Base-by-base conservation (phyloP, 2,329 filamentous ascomycete species). In the Penicillium sp. region DNA sequence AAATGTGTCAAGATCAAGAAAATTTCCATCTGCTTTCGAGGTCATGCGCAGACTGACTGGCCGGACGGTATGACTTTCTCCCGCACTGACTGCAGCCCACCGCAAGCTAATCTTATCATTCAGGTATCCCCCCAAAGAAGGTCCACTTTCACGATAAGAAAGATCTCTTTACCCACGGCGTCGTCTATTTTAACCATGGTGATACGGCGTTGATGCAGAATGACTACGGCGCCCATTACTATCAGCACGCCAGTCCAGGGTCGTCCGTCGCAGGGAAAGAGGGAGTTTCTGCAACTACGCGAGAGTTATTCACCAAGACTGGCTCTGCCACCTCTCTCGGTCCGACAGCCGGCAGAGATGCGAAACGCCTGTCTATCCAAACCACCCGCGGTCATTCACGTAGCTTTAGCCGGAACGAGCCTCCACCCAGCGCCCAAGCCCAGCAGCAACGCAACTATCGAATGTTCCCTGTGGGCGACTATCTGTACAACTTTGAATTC, bases 1-100 rank as follows among this genome's bases (percentile, higher is more conserved):
- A 96, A 96, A 60, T 84, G 85, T 48, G 80, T 88, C 31, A 98
- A 98, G 66, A 81, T 98, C 50, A 95, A 95, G 69, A 83, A 86
- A 3, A 77, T 98, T 15, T 88, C 84, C 4, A 72, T 98, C 35
- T 90, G 85, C 54, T 85, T 98, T 51, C 77, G 82, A 27, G 92
- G 90, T 18, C 83, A 80, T 58, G 86, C 88, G 2, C 78, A 84
- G 47, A 96, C 92, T 1, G 88, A 95, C 58, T 98, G 92, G 92
- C 90, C 92, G 11, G 92, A 96, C 69, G 87, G 79, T 76, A 38
- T 11, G 37, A 6, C 17, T 12, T 25, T 7, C 20, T 7, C 18
- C 26, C 17, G 7, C 18, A 13, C 14, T 4, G 26, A 3, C 22
- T 15, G n/a, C 4, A 17, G 6, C 17, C 11, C 3, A 16, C 17